These are phyloP conservation scores for Dendrothele bispora DNA, from an alignment of 768 basidiomycete species.

Conservation along the genomic window DNA sequence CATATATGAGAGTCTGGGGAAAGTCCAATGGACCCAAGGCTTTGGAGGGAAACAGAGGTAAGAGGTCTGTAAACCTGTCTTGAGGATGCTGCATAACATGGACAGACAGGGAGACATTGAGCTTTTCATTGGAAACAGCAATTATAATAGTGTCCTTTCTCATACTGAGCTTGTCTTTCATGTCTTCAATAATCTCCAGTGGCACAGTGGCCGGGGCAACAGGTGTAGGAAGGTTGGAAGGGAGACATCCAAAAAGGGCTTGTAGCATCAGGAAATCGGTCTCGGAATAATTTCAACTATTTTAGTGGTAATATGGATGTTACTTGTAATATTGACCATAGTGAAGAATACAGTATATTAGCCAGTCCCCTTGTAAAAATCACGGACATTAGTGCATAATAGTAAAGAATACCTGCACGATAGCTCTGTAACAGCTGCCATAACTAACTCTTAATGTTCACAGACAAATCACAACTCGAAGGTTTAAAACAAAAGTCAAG, in stretches of 20 bases:
- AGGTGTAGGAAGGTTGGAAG: background rate
- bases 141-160: background rate
- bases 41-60: conserved; percentile 3
- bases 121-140: conserved; percentile 13
- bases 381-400: no score
- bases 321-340: no score
- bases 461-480: no score
- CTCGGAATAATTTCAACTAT: no score
- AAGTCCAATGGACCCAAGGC: conserved; percentile 2
- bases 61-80: conserved; percentile 11
- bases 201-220: conserved; percentile 9
- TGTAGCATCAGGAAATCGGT: no score
- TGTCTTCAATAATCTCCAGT: conserved; percentile 1
- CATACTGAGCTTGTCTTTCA: background rate
- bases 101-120: conserved; percentile 9
- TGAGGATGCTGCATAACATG: conserved; percentile 12
- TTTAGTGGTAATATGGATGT: no score
- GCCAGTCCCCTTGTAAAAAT: no score
- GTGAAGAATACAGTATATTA: no score
- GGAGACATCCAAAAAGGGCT: background rate
- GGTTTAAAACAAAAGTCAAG: no score
- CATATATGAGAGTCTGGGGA: conserved; percentile 13
- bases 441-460: no score
- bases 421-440: no score
- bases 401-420: no score